phyloP scores from a whole-genome alignment of 805 yeast species.

The Metschnikowia bowlesiae region DNA sequence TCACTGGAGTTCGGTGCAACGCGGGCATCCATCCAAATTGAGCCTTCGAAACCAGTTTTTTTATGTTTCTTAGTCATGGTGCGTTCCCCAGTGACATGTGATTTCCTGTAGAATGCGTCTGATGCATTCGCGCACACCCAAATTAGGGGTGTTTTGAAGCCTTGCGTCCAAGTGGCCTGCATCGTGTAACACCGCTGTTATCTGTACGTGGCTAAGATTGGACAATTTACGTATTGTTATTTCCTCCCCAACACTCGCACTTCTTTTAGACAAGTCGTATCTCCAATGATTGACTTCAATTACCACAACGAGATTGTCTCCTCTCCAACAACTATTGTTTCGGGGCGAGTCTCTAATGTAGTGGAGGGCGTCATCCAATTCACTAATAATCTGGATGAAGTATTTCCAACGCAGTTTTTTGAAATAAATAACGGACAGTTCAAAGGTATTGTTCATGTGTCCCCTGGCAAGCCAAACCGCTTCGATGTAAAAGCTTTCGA shows the following conservation, averaged over 20 bases:
- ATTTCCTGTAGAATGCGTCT: not conserved
- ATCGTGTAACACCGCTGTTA: not conserved
- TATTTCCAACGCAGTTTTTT: conserved; percentile 64
- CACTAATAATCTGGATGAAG: conserved; percentile 28
- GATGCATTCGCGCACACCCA: not conserved
- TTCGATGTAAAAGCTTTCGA: conserved; percentile 48
- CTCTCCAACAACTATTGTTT: conserved; percentile 35
- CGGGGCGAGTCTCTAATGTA: conserved; percentile 23
- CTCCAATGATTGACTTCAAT: conserved; percentile 24
- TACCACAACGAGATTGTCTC: conserved; percentile 36
- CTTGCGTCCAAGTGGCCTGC: not conserved
- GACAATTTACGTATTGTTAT: too few species aligned
- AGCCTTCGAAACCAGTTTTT: not conserved
- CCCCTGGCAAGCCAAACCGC: conserved; percentile 57
- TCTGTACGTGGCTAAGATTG: not conserved
- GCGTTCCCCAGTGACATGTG: not conserved
- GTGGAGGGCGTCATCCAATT: conserved; percentile 28
- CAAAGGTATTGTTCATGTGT: conserved; percentile 69
- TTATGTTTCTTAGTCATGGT: not conserved
- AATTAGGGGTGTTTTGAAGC: not conserved
- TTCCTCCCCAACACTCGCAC: too few species aligned
- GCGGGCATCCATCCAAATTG: not conserved
- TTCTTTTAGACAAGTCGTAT: too few species aligned
- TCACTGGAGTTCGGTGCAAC: not conserved
- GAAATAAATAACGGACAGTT: conserved; percentile 69